Percentiles rank a stretch among this genome's conserved stretches.
Conservation (phyloP, 148 eudicot species). For the Amaranthus palmeri region DNA sequence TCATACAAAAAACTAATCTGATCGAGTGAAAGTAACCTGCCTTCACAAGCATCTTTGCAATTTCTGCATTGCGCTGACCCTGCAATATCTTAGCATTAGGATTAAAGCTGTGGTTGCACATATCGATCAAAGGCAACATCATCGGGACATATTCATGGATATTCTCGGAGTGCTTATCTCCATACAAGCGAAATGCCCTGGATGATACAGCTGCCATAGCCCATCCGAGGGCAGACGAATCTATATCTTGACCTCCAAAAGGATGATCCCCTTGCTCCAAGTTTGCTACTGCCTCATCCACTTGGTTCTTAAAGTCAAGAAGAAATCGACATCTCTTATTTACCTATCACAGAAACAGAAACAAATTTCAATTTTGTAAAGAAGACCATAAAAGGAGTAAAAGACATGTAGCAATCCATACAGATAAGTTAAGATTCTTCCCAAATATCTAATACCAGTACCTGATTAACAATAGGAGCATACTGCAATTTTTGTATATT, state of each 20-base stretch:
- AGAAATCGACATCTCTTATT: constrained; percentile 94
- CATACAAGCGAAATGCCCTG: constrained; percentile 82
- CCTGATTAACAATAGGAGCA: constrained; percentile 89
- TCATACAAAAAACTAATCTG: too few relatives aligned
- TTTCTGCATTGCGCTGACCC: constrained; percentile 35
- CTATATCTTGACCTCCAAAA: constrained; percentile 70
- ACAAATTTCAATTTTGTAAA: neutral
- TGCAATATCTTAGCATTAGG: constrained; percentile 85
- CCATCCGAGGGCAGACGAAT: constrained; percentile 91
- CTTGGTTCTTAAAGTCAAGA: constrained; percentile 72
- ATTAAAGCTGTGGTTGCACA: constrained; percentile 94
- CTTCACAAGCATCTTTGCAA: constrained; percentile 63
- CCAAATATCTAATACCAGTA: constrained; percentile 15
- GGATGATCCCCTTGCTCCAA: constrained; percentile 60
- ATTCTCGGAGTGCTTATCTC: constrained; percentile 49
- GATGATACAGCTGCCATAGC: constrained; percentile 97
- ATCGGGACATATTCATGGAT: constrained; percentile 51
- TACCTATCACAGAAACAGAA: constrained; percentile 40
- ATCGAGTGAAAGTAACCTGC: constrained; percentile 24
- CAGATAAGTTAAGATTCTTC: neutral
- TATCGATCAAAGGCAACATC: constrained; percentile 97
- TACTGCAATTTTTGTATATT: constrained; percentile 86
- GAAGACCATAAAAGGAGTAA: neutral
- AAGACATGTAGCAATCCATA: neutral
- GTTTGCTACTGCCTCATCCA: constrained; percentile 46